Evolutionary conservation across 2,329 filamentous ascomycete species (phyloP).

Genomic region (Exophiala mesophila): DNA sequence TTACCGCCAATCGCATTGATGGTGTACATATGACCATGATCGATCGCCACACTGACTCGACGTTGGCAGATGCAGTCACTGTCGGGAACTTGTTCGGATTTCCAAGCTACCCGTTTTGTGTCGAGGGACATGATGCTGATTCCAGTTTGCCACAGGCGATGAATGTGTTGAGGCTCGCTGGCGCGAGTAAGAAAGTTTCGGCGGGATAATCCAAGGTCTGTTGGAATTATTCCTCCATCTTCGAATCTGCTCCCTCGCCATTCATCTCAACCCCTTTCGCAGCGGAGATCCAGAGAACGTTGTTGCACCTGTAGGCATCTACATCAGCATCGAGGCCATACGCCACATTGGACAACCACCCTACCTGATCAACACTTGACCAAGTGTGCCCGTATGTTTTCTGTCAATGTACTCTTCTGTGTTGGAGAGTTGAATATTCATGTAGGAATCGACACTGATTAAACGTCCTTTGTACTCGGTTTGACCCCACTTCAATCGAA

Average conservation of each 20-base stretch:
- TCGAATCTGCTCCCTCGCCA: conserved; percentile 24
- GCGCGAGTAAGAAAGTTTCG: no score
- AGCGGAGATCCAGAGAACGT: conserved; percentile 84
- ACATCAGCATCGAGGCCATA: background rate
- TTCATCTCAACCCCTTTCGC: conserved; percentile 49
- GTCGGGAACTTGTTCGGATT: no score
- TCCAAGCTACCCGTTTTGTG: no score
- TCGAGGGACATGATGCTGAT: no score
- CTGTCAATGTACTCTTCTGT: conserved; percentile 90
- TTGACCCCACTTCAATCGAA: conserved; percentile 96
- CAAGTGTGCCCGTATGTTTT: conserved; percentile 76
- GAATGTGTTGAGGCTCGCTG: no score
- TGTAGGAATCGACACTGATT: conserved; percentile 93
- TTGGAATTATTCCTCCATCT: conserved; percentile 28
- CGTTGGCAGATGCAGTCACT: no score
- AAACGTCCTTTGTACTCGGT: conserved; percentile 94
- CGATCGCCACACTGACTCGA: no score
- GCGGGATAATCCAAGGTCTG: no score
- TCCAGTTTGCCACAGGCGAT: no score
- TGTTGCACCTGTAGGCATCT: conserved; percentile 64
- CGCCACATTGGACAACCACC: conserved; percentile 20
- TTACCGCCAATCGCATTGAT: no score
- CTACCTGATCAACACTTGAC: conserved; percentile 87
- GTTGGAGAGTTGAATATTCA: conserved; percentile 91
- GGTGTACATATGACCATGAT: no score